Evolutionary conservation across 2,329 filamentous ascomycete species (phyloP).

Genomic region (Penicillium sp.): DNA sequence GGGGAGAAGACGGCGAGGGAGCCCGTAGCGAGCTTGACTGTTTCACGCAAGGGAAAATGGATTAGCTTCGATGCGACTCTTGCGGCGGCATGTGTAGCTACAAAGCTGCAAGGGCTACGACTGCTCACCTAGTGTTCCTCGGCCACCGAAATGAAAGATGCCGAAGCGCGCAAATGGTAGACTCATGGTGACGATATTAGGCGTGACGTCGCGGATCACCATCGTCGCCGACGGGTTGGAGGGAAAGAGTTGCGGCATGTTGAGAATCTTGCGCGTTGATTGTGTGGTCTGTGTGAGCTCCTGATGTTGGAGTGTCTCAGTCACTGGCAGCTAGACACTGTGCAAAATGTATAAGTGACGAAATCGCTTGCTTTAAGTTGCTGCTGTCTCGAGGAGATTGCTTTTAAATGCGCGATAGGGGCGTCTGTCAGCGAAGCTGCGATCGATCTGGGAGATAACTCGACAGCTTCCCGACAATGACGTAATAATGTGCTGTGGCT

Average conservation of each 20-base stretch:
- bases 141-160: conserved; percentile 78
- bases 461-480: neutral
- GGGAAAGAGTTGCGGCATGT: conserved; percentile 63
- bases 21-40: conserved; percentile 79
- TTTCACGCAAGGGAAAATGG: conserved; percentile 20
- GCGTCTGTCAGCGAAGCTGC: neutral
- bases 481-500: conserved; percentile 4
- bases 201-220: conserved; percentile 85
- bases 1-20: conserved; percentile 89
- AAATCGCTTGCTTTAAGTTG: too few relatives aligned
- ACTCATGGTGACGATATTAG: conserved; percentile 65
- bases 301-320: conserved; percentile 23
- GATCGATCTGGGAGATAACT: neutral
- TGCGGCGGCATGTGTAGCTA: too few relatives aligned
- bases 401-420: conserved; percentile 4
- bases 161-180: conserved; percentile 86
- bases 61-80: conserved; percentile 28
- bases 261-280: conserved; percentile 13
- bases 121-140: conserved; percentile 77
- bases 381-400: too few relatives aligned
- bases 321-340: neutral
- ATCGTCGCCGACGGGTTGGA: conserved; percentile 79
- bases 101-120: conserved; percentile 15
- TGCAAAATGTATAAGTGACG: neutral
- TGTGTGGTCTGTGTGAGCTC: conserved; percentile 4